Conservation (phyloP, 768 basidiomycete genomes). For the Podaxis pistillaris region DNA sequence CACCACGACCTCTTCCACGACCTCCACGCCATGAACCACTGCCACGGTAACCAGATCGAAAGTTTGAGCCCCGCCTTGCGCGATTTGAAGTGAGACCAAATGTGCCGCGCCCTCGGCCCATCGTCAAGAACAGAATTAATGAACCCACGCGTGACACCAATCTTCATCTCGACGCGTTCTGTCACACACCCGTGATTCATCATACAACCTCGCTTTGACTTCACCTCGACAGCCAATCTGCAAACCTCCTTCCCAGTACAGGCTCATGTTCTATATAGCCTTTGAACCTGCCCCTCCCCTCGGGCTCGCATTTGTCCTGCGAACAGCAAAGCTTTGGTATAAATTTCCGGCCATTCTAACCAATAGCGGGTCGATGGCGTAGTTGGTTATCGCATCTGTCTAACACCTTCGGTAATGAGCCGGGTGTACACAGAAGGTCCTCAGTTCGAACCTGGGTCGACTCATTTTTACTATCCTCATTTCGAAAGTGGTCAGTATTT, state of each 20-base stretch:
- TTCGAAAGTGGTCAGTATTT: no score
- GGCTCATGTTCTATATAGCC: no score
- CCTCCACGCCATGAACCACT: conserved; percentile 51
- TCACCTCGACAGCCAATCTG: no score
- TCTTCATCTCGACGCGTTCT: not conserved
- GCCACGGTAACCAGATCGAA: conserved; percentile 45
- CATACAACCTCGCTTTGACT: not conserved
- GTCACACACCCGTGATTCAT: not conserved
- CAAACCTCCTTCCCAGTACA: no score
- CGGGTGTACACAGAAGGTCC: conserved; percentile 14
- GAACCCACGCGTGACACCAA: not conserved
- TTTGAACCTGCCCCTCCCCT: no score
- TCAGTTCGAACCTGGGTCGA: conserved; percentile 16
- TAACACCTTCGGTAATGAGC: conserved; percentile 40
- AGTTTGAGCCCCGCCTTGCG: conserved; percentile 39
- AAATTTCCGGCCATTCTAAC: no score
- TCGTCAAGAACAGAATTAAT: conserved; percentile 18
- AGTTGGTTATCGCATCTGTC: conserved; percentile 85
- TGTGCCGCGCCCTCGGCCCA: conserved; percentile 53
- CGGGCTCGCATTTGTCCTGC: no score
- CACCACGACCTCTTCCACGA: conserved; percentile 52
- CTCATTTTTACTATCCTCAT: not conserved
- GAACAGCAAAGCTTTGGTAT: no score
- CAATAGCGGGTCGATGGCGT: conserved; percentile 54
- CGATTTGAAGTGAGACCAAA: conserved; percentile 58